Evolutionary conservation across 768 basidiomycete genomes (phyloP).

Genomic region (Boletus edulis): DNA sequence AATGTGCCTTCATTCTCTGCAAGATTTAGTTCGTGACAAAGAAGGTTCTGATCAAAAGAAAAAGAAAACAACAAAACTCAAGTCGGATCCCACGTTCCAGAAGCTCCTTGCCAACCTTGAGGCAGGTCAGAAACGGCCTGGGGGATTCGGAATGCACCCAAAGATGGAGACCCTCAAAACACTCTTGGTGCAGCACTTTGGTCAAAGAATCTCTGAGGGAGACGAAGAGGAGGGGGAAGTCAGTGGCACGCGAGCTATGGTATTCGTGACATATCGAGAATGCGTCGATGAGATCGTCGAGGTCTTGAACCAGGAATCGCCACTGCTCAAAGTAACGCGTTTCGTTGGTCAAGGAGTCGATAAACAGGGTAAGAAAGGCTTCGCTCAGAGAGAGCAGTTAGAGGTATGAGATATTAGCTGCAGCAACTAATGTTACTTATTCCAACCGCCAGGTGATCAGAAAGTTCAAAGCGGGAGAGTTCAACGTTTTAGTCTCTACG

Average conservation of each 20-base stretch:
- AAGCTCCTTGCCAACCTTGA: conserved; percentile 68
- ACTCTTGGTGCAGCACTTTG: conserved; percentile 79
- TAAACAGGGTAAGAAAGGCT: conserved; percentile 82
- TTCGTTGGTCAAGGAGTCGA: conserved; percentile 92
- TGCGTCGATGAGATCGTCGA: conserved; percentile 91
- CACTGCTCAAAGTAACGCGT: conserved; percentile 74
- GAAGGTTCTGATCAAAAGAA: conserved; percentile 32
- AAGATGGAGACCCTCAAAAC: conserved; percentile 85
- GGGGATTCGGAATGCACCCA: conserved; percentile 71
- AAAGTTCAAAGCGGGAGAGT: conserved; percentile 82
- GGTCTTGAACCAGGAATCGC: conserved; percentile 69
- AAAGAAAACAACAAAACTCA: conserved; percentile 42
- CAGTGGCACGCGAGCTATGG: conserved; percentile 75
- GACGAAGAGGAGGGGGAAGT: conserved; percentile 28
- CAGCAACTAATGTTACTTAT: conserved; percentile 3
- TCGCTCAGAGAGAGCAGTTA: conserved; percentile 89
- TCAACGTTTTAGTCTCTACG: conserved; percentile 92
- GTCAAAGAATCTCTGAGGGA: conserved; percentile 39
- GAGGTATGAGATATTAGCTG: conserved; percentile 49
- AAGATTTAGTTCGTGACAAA: conserved; percentile 45
- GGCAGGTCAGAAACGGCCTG: conserved; percentile 40
- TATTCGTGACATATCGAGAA: conserved; percentile 88
- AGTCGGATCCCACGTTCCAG: conserved; percentile 58
- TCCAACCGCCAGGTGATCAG: conserved; percentile 62
- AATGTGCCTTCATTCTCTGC: conserved; percentile 72